These are phyloP conservation scores for Monosporascus sp. DNA, from an alignment of 2,329 filamentous ascomycete genomes.

Conservation along the genomic window DNA sequence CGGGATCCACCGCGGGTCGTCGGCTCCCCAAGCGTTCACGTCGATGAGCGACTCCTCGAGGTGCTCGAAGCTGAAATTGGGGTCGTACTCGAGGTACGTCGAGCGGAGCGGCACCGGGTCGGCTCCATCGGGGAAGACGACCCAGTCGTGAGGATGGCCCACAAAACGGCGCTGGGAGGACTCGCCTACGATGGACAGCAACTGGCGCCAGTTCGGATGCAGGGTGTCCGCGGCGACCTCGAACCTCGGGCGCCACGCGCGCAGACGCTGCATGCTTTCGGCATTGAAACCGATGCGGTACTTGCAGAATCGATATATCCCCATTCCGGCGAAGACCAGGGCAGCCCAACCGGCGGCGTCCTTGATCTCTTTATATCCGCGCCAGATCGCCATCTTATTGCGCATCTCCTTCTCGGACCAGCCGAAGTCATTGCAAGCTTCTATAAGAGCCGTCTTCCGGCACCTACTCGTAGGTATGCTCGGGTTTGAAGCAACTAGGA, in stretches of 20 bases:
- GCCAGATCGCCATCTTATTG: slow-evolving; percentile 46
- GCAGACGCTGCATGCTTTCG: slow-evolving; percentile 42
- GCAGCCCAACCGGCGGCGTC: slow-evolving; percentile 50
- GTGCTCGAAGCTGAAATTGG: slow-evolving; percentile 41
- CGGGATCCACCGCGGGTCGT: slow-evolving; percentile 41
- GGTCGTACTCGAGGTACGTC: slow-evolving; percentile 42
- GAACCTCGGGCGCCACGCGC: slow-evolving; percentile 38
- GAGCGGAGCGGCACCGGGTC: slow-evolving; percentile 35
- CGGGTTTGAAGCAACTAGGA: slow-evolving; percentile 42
- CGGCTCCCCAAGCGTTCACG: slow-evolving; percentile 38
- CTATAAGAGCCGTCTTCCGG: slow-evolving; percentile 44
- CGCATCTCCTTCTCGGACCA: slow-evolving; percentile 54
- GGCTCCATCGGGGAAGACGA: slow-evolving; percentile 36
- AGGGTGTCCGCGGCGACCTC: slow-evolving; percentile 48
- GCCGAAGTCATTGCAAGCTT: slow-evolving; percentile 47
- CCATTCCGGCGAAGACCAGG: slow-evolving; percentile 51
- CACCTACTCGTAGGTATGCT: slow-evolving; percentile 39
- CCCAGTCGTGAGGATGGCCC: slow-evolving; percentile 48
- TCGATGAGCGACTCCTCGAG: slow-evolving; percentile 46
- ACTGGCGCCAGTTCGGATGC: slow-evolving; percentile 47
- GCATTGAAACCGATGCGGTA: slow-evolving; percentile 49
- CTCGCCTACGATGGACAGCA: slow-evolving; percentile 41
- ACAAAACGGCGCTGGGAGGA: slow-evolving; percentile 32
- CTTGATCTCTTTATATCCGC: slow-evolving; percentile 54
- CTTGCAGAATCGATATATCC: slow-evolving; percentile 56